These are phyloP conservation scores for Geotrichum ghanense DNA, from an alignment of 805 yeast genomes.

Conservation along the genomic window DNA sequence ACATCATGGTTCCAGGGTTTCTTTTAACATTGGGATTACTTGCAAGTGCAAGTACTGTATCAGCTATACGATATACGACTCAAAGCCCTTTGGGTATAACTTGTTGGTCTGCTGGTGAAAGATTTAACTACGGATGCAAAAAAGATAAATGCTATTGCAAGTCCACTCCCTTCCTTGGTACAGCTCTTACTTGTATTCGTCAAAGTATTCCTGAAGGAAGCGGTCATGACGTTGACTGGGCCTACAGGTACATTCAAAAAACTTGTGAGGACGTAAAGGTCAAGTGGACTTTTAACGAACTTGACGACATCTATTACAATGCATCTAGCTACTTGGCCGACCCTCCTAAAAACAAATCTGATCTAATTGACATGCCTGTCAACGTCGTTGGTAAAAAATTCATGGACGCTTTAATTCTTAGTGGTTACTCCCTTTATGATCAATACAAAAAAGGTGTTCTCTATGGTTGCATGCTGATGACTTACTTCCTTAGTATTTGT, in stretches of 20 bases:
- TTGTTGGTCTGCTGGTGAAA: not conserved
- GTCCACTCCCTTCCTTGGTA: not conserved
- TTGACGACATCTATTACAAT: slow-evolving; percentile 2
- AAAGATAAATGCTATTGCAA: not conserved
- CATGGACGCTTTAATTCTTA: slow-evolving; percentile 5
- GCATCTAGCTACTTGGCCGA: not conserved
- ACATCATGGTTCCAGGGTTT: no score
- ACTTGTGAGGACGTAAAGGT: not conserved
- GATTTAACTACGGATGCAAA: not conserved
- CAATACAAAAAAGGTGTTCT: not conserved
- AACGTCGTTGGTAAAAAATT: not conserved
- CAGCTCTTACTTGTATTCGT: not conserved
- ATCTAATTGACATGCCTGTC: not conserved
- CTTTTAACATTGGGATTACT: no score
- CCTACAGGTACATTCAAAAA: not conserved
- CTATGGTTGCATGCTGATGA: not conserved
- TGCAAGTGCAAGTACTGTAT: no score
- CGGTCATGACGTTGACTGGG: not conserved
- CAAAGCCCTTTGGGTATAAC: not conserved
- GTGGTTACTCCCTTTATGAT: no score
- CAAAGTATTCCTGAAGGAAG: not conserved
- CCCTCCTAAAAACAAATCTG: not conserved
- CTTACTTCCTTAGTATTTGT: no score
- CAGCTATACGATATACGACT: no score
- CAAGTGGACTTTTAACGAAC: not conserved